Evolutionary conservation across 169 alveolate species (phyloP).

Genomic region (Sarcocystis neurona): DNA sequence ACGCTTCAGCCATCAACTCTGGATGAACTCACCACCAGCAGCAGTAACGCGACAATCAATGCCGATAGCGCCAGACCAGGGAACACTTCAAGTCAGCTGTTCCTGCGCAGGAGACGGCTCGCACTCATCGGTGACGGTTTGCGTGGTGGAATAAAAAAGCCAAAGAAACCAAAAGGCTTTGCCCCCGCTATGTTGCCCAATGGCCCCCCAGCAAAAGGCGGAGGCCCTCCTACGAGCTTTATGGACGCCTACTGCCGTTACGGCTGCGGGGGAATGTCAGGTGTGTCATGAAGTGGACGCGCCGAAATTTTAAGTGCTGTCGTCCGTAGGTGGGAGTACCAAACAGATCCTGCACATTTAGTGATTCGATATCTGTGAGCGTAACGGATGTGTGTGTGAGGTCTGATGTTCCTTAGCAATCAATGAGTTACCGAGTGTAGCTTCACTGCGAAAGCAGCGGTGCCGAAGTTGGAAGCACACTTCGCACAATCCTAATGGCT

Average conservation of each 20-base stretch:
- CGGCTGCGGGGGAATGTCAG: slow-evolving; percentile 62
- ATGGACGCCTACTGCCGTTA: slow-evolving; percentile 60
- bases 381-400: too few relatives aligned
- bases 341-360: too few relatives aligned
- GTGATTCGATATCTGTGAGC: too few relatives aligned
- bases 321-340: too few relatives aligned
- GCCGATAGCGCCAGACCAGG: too few relatives aligned
- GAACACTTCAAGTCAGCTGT: too few relatives aligned
- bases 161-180: slow-evolving; percentile 23
- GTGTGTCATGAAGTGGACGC: neutral
- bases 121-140: neutral
- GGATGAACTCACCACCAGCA: neutral
- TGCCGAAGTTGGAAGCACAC: too few relatives aligned
- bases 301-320: neutral
- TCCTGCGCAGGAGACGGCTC: neutral
- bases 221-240: slow-evolving; percentile 43
- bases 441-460: too few relatives aligned
- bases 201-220: slow-evolving; percentile 8
- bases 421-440: too few relatives aligned
- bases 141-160: slow-evolving; percentile 10
- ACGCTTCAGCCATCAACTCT: neutral
- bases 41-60: too few relatives aligned
- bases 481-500: too few relatives aligned
- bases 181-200: slow-evolving; percentile 26
- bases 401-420: too few relatives aligned